These are phyloP conservation scores for Metschnikowia dekortorum DNA, from an alignment of 805 yeast species.

Conservation along the genomic window DNA sequence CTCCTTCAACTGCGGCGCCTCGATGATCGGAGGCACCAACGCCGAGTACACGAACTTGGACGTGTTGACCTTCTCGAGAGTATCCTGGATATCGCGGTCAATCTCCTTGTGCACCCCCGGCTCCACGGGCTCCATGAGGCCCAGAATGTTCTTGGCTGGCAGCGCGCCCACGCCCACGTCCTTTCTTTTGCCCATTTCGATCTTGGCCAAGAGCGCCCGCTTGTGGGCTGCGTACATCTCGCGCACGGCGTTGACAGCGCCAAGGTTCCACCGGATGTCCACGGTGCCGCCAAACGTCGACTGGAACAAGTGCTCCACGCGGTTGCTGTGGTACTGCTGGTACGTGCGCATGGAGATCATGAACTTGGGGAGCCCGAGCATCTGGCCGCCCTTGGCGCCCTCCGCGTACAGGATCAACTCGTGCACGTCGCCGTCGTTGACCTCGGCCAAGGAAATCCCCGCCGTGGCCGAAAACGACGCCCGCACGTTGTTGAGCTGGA, in stretches of 20 bases:
- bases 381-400: conserved; percentile 71
- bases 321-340: conserved; percentile 49
- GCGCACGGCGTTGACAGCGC: conserved; percentile 81
- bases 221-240: conserved; percentile 91
- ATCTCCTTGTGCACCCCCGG: conserved; percentile 17
- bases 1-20: conserved; percentile 85
- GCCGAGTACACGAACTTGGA: conserved; percentile 56
- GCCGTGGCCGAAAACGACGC: conserved; percentile 64
- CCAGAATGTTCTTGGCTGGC: too few relatives aligned
- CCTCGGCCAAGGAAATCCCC: conserved; percentile 47
- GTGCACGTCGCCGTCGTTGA: conserved; percentile 43
- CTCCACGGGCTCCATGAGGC: neutral
- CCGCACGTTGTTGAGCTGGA: conserved; percentile 57
- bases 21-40: conserved; percentile 71
- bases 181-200: conserved; percentile 11
- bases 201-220: conserved; percentile 62
- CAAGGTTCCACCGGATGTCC: conserved; percentile 90
- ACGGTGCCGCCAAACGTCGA: conserved; percentile 86
- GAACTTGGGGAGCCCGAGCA: conserved; percentile 75
- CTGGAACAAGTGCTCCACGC: conserved; percentile 62
- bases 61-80: conserved; percentile 32
- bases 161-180: neutral
- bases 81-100: conserved; percentile 36
- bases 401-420: conserved; percentile 54
- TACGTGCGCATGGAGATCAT: conserved; percentile 70